Evolutionary conservation across 2,329 filamentous ascomycete species (phyloP), one percentile per base, ranked within the genome.

Genomic region (Curvularia verruculosa): DNA sequence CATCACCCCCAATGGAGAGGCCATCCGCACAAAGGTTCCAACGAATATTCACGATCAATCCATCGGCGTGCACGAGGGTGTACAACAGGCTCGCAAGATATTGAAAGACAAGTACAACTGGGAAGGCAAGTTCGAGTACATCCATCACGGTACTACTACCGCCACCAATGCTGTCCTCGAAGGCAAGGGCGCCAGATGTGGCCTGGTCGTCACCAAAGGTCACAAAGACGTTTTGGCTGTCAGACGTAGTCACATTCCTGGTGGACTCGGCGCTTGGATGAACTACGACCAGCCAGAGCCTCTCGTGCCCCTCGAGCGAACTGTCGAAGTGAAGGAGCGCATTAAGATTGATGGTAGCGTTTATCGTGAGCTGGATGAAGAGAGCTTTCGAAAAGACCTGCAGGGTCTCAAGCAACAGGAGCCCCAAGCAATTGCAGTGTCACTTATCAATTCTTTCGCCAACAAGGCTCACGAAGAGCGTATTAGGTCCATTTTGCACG

Each of bases 101-200:
- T 63, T 82, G 3, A 70, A 78, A 48, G 68, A 75, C 2, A 69
- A 72, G 19, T 77, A 77, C 58, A 58, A 63, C 57, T 81, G 78
- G 78, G 68, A 75, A 1, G 80, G 78, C n/a, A 75, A 74, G 43
- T 82, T 82, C 58, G 74, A 79, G 21, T 81, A 79, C 61, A 80
- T 83, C 47, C 80, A 83, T 49, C 80, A 83, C 63, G 81, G 81
- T 8, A 82, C 80, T 0, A 82, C 81, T 1, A 79, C 79, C 10
- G 80, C 77, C 2, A 83, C 81, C 1, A 83, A 82, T 61, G 80
- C 81, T 4, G 78, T 83, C 19, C 72, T 83, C 2, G 81, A 83
- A 61, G 78, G 78, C 21, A 82, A 83, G 58, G 81, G 81, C 24
- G 79, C 78, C n/a, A 78, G 77, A 28, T 76, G 80, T 1, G 80